Conservation (phyloP, 305 asterid genomes). For the Fraxinus latifolia region DNA sequence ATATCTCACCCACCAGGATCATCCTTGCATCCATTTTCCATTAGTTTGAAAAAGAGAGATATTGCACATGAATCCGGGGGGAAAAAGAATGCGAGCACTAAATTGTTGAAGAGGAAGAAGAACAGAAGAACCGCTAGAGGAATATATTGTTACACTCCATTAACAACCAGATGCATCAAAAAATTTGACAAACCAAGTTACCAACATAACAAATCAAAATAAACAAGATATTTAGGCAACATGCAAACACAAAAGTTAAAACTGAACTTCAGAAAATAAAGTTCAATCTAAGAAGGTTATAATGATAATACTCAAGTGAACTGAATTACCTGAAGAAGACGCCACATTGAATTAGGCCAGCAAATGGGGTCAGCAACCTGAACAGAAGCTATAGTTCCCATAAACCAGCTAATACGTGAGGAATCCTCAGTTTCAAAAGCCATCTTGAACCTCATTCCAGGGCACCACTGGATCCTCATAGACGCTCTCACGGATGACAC, state of each 20-base stretch:
- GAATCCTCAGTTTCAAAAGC: slow-evolving; percentile 90
- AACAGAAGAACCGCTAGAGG: background rate
- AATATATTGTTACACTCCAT: background rate
- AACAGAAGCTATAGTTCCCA: slow-evolving; percentile 73
- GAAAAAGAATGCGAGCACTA: background rate
- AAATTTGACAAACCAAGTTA: background rate
- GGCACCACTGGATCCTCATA: slow-evolving; percentile 69
- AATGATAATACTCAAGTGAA: background rate
- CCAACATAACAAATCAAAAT: background rate
- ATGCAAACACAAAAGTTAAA: background rate
- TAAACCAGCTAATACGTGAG: slow-evolving; percentile 78
- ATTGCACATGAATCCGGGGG: background rate
- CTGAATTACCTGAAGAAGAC: slow-evolving; percentile 70
- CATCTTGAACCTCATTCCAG: slow-evolving; percentile 94
- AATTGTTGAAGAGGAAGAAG: background rate
- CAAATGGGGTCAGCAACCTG: slow-evolving; percentile 65
- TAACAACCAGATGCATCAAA: background rate
- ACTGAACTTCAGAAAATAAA: background rate
- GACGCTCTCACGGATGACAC: slow-evolving; percentile 66
- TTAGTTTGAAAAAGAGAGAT: background rate
- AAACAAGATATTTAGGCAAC: background rate
- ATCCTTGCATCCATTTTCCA: background rate
- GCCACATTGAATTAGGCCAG: slow-evolving; percentile 89
- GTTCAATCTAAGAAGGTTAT: background rate
- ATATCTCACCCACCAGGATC: background rate